phyloP scores from a whole-genome alignment of 2,329 filamentous ascomycete species.

The Didymellaceae sp. region DNA sequence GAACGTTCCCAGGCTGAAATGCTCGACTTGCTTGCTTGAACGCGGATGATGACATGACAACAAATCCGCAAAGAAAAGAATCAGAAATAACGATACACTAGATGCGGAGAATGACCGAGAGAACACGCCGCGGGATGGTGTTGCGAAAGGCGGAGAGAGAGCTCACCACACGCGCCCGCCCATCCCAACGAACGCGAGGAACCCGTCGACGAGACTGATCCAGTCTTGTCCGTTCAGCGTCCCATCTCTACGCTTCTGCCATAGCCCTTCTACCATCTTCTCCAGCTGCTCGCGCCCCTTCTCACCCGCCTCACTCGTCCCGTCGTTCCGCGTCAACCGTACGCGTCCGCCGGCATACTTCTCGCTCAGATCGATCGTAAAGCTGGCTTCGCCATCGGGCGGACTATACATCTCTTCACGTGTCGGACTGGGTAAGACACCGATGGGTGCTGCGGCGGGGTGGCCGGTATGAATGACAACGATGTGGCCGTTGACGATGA shows the following conservation, averaged over 20 bases:
- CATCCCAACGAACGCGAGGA: constrained; percentile 42
- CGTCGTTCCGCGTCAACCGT: constrained; percentile 43
- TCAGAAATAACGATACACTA: too few species aligned
- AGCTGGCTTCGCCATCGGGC: constrained; percentile 48
- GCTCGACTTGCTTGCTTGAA: too few species aligned
- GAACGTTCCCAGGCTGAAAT: too few species aligned
- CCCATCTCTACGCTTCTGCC: constrained; percentile 43
- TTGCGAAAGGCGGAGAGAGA: too few species aligned
- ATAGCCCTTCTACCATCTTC: constrained; percentile 36
- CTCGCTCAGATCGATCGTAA: constrained; percentile 47
- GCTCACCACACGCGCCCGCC: constrained; percentile 27
- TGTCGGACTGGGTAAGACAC: constrained; percentile 17
- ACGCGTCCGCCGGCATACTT: constrained; percentile 42
- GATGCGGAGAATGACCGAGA: too few species aligned
- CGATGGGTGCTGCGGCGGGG: not conserved
- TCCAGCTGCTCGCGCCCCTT: constrained; percentile 29
- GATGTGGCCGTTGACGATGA: constrained; percentile 30
- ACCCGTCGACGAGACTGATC: constrained; percentile 45
- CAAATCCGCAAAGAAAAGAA: too few species aligned
- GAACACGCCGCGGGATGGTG: too few species aligned
- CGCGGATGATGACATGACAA: too few species aligned
- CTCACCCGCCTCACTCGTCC: constrained; percentile 39
- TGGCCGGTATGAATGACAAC: constrained; percentile 25
- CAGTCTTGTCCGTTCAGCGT: constrained; percentile 44
- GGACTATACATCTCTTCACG: constrained; percentile 35